A percentile compares a stretch with the other conserved stretches of the same genome.
Evolutionary conservation across 2,329 filamentous ascomycete genomes (phyloP).

Genomic region (Fusarium kyushuense): DNA sequence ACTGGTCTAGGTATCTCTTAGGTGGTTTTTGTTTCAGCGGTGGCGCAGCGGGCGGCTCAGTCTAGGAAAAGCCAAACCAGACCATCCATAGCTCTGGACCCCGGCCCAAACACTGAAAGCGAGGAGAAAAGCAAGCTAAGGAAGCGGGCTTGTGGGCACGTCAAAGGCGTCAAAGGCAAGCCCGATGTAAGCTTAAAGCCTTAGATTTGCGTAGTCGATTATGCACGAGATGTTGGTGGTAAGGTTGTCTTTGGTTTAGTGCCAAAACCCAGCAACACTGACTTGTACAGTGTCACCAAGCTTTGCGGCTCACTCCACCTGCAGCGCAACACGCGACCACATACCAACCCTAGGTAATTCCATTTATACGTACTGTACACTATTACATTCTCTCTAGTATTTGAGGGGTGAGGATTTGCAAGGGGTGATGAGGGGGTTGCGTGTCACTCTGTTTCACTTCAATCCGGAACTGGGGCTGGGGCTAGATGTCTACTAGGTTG

Average conservation of each 20-base stretch:
- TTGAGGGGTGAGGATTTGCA: not conserved
- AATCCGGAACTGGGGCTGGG: slow-evolving; percentile 21
- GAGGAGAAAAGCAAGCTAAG: not conserved
- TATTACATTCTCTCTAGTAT: not conserved
- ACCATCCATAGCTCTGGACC: not conserved
- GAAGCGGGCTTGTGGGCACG: not conserved
- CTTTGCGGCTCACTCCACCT: slow-evolving; percentile 2
- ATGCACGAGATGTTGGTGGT: slow-evolving; percentile 5
- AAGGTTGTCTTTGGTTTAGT: not conserved
- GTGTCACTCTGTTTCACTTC: slow-evolving; percentile 41
- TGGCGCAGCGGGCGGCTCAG: slow-evolving; percentile 22
- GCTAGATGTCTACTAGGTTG: not conserved
- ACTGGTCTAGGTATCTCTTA: not conserved
- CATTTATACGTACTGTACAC: not conserved
- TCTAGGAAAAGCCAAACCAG: not conserved
- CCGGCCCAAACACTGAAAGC: not conserved
- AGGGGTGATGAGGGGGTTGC: slow-evolving; percentile 21
- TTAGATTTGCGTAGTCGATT: slow-evolving; percentile 4
- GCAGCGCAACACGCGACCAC: slow-evolving; percentile 40
- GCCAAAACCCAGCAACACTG: not conserved
- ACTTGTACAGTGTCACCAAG: not conserved
- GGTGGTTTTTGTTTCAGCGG: slow-evolving; percentile 27
- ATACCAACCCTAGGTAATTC: slow-evolving; percentile 36
- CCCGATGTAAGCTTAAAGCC: slow-evolving; percentile 5
- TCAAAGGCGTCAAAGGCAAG: slow-evolving; percentile 5